Evolutionary conservation across 1,284 basidiomycete species (phyloP).

Genomic region (Marasmius sp.): DNA sequence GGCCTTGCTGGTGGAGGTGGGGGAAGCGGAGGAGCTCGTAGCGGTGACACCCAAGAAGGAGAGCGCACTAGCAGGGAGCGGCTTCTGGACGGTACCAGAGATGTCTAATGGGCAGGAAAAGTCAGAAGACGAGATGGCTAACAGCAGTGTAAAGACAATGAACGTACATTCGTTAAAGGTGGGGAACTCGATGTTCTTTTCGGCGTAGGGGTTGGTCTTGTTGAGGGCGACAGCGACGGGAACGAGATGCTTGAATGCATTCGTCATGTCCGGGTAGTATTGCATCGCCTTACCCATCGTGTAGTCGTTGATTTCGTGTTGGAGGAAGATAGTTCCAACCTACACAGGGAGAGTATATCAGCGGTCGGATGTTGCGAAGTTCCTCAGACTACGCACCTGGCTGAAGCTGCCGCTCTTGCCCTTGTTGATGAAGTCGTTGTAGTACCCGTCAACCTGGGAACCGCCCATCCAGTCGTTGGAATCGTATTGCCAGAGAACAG

Average conservation of each 20-base stretch:
- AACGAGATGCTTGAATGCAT: conserved; percentile 14
- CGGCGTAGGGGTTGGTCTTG: conserved; percentile 15
- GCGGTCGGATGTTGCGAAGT: not conserved
- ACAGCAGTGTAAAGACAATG: no score
- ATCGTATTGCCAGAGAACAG: conserved; percentile 15
- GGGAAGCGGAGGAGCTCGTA: not conserved
- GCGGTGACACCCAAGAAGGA: not conserved
- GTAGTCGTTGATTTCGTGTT: conserved; percentile 18
- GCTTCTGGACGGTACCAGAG: not conserved
- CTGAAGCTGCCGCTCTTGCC: conserved; percentile 5
- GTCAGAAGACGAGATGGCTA: not conserved
- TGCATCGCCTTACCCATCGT: conserved; percentile 18
- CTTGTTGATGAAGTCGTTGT: conserved; percentile 5
- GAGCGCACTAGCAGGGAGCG: not conserved
- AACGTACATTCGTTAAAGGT: conserved; percentile 15
- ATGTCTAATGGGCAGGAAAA: not conserved
- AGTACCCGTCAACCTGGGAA: conserved; percentile 10
- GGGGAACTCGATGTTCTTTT: conserved; percentile 6
- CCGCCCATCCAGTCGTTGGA: conserved; percentile 11
- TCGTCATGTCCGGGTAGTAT: conserved; percentile 12
- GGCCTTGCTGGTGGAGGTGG: not conserved
- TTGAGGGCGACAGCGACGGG: conserved; percentile 14
- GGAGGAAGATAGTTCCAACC: conserved; percentile 17
- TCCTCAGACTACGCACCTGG: not conserved
- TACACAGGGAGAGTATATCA: not conserved